phyloP scores from a whole-genome alignment of 148 eudicot species.

The Vaccinium darrowii region DNA sequence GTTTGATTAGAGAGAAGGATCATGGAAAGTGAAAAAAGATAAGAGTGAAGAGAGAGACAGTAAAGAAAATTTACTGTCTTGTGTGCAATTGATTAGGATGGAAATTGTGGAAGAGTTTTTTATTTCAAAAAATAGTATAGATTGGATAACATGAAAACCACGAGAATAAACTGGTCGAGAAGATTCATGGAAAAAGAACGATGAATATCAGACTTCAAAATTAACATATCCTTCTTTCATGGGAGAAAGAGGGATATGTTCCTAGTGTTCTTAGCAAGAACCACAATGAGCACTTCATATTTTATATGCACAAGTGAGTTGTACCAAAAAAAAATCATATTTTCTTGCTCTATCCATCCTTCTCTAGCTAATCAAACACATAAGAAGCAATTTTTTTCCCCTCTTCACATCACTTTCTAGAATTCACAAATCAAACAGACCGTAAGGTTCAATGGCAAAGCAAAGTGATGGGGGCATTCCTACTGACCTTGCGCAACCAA shows the following conservation, averaged over 20 bases:
- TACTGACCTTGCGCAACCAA: constrained; percentile 81
- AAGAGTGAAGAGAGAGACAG: not conserved
- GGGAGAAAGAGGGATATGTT: not conserved
- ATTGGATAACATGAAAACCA: not conserved
- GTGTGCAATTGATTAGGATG: not conserved
- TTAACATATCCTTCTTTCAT: not conserved
- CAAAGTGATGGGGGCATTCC: not conserved
- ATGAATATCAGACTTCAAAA: not conserved
- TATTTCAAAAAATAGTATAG: too few relatives aligned
- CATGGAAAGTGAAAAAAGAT: not conserved
- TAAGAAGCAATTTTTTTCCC: not conserved
- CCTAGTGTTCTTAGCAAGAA: not conserved
- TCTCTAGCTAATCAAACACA: not conserved
- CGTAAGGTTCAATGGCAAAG: not conserved
- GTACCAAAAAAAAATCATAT: not conserved
- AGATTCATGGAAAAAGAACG: not conserved
- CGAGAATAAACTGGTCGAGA: not conserved
- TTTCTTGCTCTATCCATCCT: not conserved
- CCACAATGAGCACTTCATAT: not conserved
- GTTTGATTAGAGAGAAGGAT: not conserved
- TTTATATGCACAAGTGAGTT: not conserved
- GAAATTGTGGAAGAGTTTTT: not conserved
- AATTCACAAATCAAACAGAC: not conserved
- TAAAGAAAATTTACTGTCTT: not conserved
- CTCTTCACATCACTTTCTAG: not conserved